Conservation (phyloP, 305 asterid species). For the Petunia hybrid region DNA sequence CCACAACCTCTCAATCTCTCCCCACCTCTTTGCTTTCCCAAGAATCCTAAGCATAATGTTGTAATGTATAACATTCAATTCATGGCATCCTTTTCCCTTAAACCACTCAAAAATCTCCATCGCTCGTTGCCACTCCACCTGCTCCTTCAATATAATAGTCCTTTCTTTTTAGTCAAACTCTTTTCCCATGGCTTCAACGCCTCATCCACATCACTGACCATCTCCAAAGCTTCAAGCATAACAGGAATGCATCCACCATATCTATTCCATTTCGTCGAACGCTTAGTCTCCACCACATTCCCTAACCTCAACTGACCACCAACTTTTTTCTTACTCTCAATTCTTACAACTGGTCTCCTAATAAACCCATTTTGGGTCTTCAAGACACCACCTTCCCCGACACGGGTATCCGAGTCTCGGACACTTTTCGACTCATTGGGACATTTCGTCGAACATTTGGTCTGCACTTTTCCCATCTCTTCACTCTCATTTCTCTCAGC, state of each 20-base stretch:
- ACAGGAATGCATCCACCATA: slow-evolving; percentile 86
- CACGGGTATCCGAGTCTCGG: slow-evolving; percentile 15
- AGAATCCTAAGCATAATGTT: slow-evolving; percentile 83
- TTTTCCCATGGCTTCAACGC: slow-evolving; percentile 82
- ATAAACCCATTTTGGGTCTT: slow-evolving; percentile 4
- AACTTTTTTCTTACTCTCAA: background rate
- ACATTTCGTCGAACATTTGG: slow-evolving; percentile 90
- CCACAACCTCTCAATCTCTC: slow-evolving; percentile 69
- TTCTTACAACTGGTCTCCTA: slow-evolving; percentile 26
- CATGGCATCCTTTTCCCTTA: slow-evolving; percentile 71
- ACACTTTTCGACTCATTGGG: background rate
- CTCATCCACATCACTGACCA: slow-evolving; percentile 63
- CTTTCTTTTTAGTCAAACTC: slow-evolving; percentile 78
- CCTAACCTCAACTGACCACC: slow-evolving; percentile 1
- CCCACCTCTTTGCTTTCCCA: slow-evolving; percentile 73
- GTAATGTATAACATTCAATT: slow-evolving; percentile 88
- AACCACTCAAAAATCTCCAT: slow-evolving; percentile 92
- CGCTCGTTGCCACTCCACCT: slow-evolving; percentile 80
- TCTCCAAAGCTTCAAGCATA: slow-evolving; percentile 73
- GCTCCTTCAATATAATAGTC: slow-evolving; percentile 91
- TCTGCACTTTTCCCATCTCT: slow-evolving; percentile 43
- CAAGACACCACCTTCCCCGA: slow-evolving; percentile 7
- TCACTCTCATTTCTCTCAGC: background rate
- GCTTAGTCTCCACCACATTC: slow-evolving; percentile 46
- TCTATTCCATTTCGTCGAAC: slow-evolving; percentile 88